Base-by-base conservation (phyloP, 345 rosid species). In the Sisymbrium altissimum region DNA sequence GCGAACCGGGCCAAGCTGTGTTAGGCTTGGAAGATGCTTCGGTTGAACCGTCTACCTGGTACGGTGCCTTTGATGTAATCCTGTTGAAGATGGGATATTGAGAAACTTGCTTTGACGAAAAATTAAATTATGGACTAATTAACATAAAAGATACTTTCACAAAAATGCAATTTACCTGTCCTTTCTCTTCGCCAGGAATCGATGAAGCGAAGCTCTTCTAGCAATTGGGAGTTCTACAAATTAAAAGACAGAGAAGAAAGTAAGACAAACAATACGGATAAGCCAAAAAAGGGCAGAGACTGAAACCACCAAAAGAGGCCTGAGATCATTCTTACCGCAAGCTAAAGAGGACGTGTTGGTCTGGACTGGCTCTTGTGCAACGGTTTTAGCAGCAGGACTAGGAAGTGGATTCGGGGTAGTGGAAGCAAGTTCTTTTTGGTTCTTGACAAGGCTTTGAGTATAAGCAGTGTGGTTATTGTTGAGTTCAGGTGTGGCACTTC, bases 141-240 rank as follows among this genome's bases (percentile, higher is more conserved):
- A 46, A 36, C 10, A 53, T 64, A 48, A 15, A 4, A 11, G 4
- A 7, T 12, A 14, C 35, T 7, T 15, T 32, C 7, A 43, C 7
- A 56, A 13, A 9, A 1, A 40, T 15, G 21, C 6, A 18, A 2
- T 27, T n/a, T 67, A 75, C 73, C 79, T 68, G 66, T 94, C 96
- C 79, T 94, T 91, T 66, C 98, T 86, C 92, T 89, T 94, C 83
- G 79, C 97, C 56, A 94, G 53, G 88, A 91, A 94, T 27, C 98
- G 86, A 78, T 89, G 98, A 36, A 94, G 97, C 3, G 98, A 91
- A 40, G 91, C 94, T 78, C 89, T 82, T 85, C 96, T 82, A 8
- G 95, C 96, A 53, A 94, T 84, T 6, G 98, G 98, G 6, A 93
- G 84, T 78, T 88, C 98, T 91, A 84, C 58, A 76, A 49, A 61